Conservation (phyloP, 352 stramenopile genomes). For the Blastocystis sp. region DNA sequence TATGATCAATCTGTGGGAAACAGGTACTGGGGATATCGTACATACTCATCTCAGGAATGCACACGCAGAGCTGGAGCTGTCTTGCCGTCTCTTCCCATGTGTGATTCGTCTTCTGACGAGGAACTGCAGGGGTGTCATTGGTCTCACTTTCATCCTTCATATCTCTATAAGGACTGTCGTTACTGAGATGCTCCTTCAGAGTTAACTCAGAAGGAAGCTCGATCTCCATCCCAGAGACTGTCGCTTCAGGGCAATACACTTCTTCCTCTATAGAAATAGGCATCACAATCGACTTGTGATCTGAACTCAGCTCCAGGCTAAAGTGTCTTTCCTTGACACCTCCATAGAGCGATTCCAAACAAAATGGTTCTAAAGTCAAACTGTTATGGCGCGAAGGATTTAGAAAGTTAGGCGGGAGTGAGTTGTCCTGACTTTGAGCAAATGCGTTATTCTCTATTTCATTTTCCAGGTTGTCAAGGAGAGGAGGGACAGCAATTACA, state of each 20-base stretch:
- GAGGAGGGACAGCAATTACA: neutral
- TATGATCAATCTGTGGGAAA: neutral
- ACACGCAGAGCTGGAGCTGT: neutral
- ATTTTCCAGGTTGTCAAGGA: neutral
- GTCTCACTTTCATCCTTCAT: neutral
- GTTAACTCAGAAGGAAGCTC: no score
- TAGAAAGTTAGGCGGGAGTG: neutral
- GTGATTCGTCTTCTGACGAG: constrained; percentile 21
- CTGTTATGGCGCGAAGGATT: neutral
- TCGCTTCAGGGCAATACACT: neutral
- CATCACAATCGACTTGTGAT: neutral
- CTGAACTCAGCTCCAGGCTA: neutral
- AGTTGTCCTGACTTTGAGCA: neutral
- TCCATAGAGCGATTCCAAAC: neutral
- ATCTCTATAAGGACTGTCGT: neutral
- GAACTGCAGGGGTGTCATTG: neutral
- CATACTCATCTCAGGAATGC: constrained; percentile 4
- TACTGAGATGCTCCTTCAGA: no score
- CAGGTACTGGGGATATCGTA: neutral
- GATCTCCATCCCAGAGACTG: neutral
- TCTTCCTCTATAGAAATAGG: neutral
- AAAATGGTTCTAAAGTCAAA: neutral
- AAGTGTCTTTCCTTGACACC: neutral
- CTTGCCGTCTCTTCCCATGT: constrained; percentile 41
- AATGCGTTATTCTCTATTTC: neutral